Percentiles rank a stretch among this genome's conserved stretches.
These are phyloP conservation scores for Septoria petroselini DNA, from an alignment of 2,329 filamentous ascomycete species.

Conservation along the genomic window DNA sequence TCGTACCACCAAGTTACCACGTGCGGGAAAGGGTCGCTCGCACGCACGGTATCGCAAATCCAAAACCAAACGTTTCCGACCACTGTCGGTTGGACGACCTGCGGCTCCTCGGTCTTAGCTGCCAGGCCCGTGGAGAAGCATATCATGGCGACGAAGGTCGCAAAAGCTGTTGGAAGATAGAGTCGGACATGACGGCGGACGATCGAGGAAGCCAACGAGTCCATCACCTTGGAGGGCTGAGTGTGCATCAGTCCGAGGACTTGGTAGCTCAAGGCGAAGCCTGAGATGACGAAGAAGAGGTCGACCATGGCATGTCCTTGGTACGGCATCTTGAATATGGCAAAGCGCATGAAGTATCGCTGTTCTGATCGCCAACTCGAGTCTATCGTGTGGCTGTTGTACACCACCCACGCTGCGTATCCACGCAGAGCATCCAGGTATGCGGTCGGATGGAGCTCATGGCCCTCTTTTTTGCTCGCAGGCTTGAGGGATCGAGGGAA, in stretches of 20 bases:
- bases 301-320: background rate
- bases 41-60: background rate
- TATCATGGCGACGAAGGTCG: conserved; percentile 8
- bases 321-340: background rate
- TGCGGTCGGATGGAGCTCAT: conserved; percentile 42
- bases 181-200: conserved; percentile 4
- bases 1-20: background rate
- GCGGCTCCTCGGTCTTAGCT: background rate
- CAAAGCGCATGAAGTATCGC: background rate
- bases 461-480: background rate
- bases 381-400: conserved; percentile 50
- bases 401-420: conserved; percentile 64
- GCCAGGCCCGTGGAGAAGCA: background rate
- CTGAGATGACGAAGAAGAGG: conserved; percentile 12
- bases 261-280: background rate
- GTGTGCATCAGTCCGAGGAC: background rate
- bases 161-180: background rate
- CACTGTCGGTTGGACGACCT: background rate
- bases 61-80: conserved; percentile 1
- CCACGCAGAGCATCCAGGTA: conserved; percentile 62
- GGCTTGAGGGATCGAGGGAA: conserved; percentile 1
- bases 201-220: conserved; percentile 2
- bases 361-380: background rate
- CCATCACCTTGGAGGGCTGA: background rate
- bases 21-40: background rate